These are phyloP conservation scores for Claviceps quebecensis DNA, from an alignment of 2,329 filamentous ascomycete genomes.

Conservation along the genomic window DNA sequence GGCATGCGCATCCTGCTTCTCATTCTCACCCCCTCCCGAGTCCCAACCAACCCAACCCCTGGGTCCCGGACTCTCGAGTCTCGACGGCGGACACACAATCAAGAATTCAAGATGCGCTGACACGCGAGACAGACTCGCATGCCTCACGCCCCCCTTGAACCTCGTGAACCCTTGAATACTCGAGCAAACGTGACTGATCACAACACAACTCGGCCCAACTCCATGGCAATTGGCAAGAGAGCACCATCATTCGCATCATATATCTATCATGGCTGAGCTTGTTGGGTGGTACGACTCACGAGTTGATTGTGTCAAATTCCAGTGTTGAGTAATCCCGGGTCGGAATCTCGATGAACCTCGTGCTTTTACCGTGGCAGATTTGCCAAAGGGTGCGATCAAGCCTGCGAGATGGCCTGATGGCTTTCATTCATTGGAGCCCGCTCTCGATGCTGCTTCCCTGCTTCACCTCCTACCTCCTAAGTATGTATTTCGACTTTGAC, in stretches of 20 bases:
- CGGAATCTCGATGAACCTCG: not conserved
- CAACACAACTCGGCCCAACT: no score
- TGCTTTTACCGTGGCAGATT: not conserved
- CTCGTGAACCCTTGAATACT: no score
- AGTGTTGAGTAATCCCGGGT: not conserved
- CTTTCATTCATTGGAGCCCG: not conserved
- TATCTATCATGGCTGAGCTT: not conserved
- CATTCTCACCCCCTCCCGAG: no score
- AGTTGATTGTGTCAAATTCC: not conserved
- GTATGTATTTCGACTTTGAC: not conserved
- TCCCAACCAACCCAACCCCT: no score
- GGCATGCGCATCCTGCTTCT: not conserved
- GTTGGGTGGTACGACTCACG: not conserved
- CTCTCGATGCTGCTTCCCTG: not conserved
- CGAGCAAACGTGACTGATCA: no score
- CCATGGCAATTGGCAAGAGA: no score
- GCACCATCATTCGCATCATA: no score
- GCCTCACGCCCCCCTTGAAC: no score
- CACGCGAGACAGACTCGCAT: no score
- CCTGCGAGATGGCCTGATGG: not conserved
- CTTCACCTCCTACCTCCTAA: not conserved
- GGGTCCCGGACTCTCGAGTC: no score
- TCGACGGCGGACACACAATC: not conserved
- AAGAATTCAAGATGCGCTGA: not conserved
- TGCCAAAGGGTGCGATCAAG: no score